A percentile compares a stretch with the other conserved stretches of the same genome.
These are phyloP conservation scores for Verticillium isaacii DNA, from an alignment of 2,329 filamentous ascomycete species.

Conservation along the genomic window DNA sequence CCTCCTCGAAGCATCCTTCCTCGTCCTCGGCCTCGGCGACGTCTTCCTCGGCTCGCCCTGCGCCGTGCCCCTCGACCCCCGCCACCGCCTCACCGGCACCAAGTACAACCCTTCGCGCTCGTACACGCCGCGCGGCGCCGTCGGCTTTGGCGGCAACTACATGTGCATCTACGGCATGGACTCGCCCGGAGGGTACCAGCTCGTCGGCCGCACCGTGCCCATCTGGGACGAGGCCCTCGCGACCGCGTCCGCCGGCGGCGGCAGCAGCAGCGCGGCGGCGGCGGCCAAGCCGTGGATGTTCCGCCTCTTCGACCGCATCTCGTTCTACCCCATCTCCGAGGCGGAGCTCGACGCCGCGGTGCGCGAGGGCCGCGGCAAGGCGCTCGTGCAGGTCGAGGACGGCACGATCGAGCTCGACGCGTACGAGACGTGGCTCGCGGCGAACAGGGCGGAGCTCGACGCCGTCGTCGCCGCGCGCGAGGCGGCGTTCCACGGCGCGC, in stretches of 20 bases:
- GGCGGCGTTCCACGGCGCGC: constrained; percentile 18
- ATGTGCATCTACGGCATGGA: constrained; percentile 34
- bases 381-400: constrained; percentile 20
- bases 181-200: constrained; percentile 31
- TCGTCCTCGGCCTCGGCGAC: constrained; percentile 32
- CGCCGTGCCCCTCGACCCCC: constrained; percentile 27
- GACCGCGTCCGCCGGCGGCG: not conserved
- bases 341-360: constrained; percentile 18
- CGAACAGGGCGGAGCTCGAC: constrained; percentile 20
- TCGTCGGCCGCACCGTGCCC: constrained; percentile 27
- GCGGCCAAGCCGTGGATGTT: constrained; percentile 21
- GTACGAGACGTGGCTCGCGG: constrained; percentile 25
- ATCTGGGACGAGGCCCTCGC: constrained; percentile 23
- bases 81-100: constrained; percentile 28
- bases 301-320: constrained; percentile 26
- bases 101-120: constrained; percentile 33
- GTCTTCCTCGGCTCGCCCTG: constrained; percentile 34
- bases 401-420: constrained; percentile 21
- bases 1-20: constrained; percentile 25
- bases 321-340: constrained; percentile 24
- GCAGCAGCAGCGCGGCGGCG: not conserved
- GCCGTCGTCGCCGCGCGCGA: constrained; percentile 14
- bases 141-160: constrained; percentile 30
- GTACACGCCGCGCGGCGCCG: constrained; percentile 27
- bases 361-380: constrained; percentile 7